Percentiles rank a stretch among this genome's conserved stretches.
Conservation (phyloP, 345 rosid genomes). For the Citrus sp. region DNA sequence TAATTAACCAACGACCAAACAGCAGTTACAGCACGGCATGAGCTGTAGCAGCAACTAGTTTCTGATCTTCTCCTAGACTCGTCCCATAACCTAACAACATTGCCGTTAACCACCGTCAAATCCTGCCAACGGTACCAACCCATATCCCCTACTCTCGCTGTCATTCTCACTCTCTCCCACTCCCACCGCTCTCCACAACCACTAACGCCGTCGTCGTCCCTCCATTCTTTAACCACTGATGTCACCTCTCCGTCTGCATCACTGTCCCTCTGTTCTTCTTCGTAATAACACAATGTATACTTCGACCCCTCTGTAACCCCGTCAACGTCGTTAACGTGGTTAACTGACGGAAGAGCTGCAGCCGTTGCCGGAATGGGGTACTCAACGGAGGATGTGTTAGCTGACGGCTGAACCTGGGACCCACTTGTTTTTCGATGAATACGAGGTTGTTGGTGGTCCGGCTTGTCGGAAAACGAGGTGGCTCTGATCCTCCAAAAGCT, state of each 20-base stretch:
- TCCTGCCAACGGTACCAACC: constrained; percentile 65
- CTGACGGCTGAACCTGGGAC: neutral
- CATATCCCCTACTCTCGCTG: constrained; percentile 18
- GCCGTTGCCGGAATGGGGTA: neutral
- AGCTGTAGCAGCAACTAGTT: neutral
- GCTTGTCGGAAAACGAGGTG: constrained; percentile 2
- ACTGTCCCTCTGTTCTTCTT: constrained; percentile 29
- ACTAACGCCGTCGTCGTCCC: neutral
- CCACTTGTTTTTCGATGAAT: neutral
- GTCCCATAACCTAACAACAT: constrained; percentile 75
- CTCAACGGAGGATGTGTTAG: neutral
- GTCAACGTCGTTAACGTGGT: neutral
- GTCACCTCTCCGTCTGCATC: constrained; percentile 21
- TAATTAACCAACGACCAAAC: neutral
- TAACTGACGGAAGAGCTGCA: constrained; percentile 3
- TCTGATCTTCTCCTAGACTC: constrained; percentile 7
- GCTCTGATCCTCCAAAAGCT: constrained; percentile 70
- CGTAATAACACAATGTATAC: constrained; percentile 42
- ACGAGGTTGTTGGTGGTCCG: neutral
- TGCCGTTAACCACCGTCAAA: constrained; percentile 60
- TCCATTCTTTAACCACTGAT: constrained; percentile 17
- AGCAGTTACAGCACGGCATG: too few species aligned
- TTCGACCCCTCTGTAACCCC: constrained; percentile 43
- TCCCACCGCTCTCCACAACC: constrained; percentile 50
- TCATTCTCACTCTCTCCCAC: constrained; percentile 39